Evolutionary conservation across 768 basidiomycete species (phyloP).

Genomic region (Lentinula detonsa): DNA sequence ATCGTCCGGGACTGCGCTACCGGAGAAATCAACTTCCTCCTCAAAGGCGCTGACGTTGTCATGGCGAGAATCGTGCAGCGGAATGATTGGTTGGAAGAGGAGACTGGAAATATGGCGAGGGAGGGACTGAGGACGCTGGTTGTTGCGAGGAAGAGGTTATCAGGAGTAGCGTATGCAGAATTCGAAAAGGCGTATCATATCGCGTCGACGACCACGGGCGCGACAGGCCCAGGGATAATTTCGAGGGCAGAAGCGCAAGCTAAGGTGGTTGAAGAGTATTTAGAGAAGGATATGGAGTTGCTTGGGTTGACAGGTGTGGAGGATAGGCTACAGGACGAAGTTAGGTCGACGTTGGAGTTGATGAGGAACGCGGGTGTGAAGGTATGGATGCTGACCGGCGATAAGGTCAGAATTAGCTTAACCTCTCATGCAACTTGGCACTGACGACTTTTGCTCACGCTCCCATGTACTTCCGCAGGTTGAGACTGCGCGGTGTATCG

Average conservation of each 20-base stretch:
- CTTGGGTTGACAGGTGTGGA: constrained; percentile 97
- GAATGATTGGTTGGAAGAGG: constrained; percentile 99
- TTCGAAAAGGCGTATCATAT: constrained; percentile 70
- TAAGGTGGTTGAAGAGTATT: constrained; percentile 60
- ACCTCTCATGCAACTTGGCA: not conserved
- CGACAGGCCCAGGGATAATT: constrained; percentile 73
- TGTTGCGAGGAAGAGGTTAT: constrained; percentile 76
- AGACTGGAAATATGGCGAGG: constrained; percentile 96
- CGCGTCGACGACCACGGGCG: constrained; percentile 76
- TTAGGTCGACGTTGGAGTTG: constrained; percentile 79
- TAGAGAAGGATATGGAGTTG: constrained; percentile 89
- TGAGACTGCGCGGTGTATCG: constrained; percentile 97
- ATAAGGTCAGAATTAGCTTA: constrained; percentile 43
- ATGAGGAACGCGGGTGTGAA: constrained; percentile 94
- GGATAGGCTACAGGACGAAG: constrained; percentile 97
- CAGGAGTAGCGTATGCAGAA: constrained; percentile 58
- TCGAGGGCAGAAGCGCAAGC: constrained; percentile 77
- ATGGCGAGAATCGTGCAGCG: constrained; percentile 93
- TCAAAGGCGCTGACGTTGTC: constrained; percentile 86
- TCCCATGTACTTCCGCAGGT: constrained; percentile 28
- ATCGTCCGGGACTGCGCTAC: constrained; percentile 75
- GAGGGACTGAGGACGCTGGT: constrained; percentile 95
- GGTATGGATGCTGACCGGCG: constrained; percentile 99
- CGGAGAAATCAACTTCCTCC: constrained; percentile 82
- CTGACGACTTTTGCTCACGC: not conserved